Percentiles rank a stretch among this genome's conserved stretches.
Conservation (phyloP, 1,284 basidiomycete species). For the Naganishia liquefaciens region DNA sequence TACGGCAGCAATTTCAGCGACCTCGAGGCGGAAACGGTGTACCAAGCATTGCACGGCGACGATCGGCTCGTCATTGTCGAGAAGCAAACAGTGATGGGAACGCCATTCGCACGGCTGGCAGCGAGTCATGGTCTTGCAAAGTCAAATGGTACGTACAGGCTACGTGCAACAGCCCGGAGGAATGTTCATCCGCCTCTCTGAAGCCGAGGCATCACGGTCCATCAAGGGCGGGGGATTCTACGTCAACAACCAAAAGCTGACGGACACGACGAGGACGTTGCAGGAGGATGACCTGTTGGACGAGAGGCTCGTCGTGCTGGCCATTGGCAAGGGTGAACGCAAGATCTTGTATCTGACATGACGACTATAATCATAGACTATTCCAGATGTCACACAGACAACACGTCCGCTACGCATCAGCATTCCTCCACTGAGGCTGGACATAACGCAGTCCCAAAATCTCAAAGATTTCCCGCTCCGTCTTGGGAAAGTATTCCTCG, state of each 20-base stretch:
- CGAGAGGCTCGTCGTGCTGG: constrained; percentile 65
- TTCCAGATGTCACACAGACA: no score
- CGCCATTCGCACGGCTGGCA: constrained; percentile 63
- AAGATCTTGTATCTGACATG: constrained; percentile 60
- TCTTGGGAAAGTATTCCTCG: constrained; percentile 46
- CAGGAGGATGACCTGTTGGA: constrained; percentile 63
- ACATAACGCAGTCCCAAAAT: constrained; percentile 48
- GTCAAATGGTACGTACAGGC: constrained; percentile 59
- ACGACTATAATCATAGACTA: neutral
- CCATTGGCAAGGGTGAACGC: constrained; percentile 73
- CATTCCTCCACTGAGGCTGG: constrained; percentile 51
- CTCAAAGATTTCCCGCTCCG: constrained; percentile 50
- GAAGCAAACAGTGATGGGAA: constrained; percentile 57
- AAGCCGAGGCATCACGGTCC: constrained; percentile 61
- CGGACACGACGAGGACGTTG: constrained; percentile 51
- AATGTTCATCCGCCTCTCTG: constrained; percentile 6
- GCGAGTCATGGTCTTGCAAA: constrained; percentile 59
- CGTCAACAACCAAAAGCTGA: constrained; percentile 58
- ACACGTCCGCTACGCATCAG: constrained; percentile 41
- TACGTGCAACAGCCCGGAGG: neutral
- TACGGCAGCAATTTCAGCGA: constrained; percentile 60
- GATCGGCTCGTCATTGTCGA: constrained; percentile 60
- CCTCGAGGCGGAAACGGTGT: constrained; percentile 58
- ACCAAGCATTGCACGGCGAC: constrained; percentile 64
- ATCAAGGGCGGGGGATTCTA: constrained; percentile 60